Conservation (phyloP, 208 protist genomes). For the Leishmania martiniquensis region DNA sequence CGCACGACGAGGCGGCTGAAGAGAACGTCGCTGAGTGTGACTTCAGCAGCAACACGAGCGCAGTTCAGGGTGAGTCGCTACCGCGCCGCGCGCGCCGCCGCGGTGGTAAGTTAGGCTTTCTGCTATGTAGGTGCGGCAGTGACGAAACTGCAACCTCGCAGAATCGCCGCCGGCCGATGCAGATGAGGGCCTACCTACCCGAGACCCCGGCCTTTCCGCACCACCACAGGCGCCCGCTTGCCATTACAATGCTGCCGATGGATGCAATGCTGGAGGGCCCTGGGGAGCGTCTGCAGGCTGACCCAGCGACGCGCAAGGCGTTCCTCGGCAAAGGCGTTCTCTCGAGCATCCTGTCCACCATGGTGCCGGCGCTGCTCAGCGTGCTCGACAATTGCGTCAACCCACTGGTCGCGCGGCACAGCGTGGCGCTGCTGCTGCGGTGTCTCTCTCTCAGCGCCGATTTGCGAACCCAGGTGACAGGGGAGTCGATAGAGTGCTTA, state of each 20-base stretch:
- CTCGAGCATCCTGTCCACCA: slow-evolving; percentile 35
- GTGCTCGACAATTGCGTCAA: slow-evolving; percentile 68
- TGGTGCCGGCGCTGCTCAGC: slow-evolving; percentile 53
- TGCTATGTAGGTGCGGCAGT: slow-evolving; percentile 19
- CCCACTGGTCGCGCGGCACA: slow-evolving; percentile 74
- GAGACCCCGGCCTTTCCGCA: not conserved
- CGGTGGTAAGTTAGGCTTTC: slow-evolving; percentile 3
- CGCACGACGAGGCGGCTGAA: not conserved
- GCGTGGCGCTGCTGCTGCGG: slow-evolving; percentile 63
- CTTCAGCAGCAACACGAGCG: not conserved
- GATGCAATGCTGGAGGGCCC: slow-evolving; percentile 33
- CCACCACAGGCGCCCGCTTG: not conserved
- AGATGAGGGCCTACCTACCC: not conserved
- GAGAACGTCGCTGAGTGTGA: not conserved
- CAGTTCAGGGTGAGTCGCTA: not conserved
- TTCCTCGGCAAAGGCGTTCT: slow-evolving; percentile 47
- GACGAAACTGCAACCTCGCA: slow-evolving; percentile 7
- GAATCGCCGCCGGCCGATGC: not conserved
- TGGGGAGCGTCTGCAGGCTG: slow-evolving; percentile 30
- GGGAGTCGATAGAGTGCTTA: slow-evolving; percentile 17
- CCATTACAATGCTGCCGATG: slow-evolving; percentile 23
- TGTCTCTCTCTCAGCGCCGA: slow-evolving; percentile 55
- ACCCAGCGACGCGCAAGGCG: slow-evolving; percentile 30
- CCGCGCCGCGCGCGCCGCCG: slow-evolving; percentile 2
- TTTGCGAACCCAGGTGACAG: slow-evolving; percentile 32